Evolutionary conservation across 768 basidiomycete species (phyloP), one percentile per base, ranked within the genome.

Genomic region (Tylopilus sp.): DNA sequence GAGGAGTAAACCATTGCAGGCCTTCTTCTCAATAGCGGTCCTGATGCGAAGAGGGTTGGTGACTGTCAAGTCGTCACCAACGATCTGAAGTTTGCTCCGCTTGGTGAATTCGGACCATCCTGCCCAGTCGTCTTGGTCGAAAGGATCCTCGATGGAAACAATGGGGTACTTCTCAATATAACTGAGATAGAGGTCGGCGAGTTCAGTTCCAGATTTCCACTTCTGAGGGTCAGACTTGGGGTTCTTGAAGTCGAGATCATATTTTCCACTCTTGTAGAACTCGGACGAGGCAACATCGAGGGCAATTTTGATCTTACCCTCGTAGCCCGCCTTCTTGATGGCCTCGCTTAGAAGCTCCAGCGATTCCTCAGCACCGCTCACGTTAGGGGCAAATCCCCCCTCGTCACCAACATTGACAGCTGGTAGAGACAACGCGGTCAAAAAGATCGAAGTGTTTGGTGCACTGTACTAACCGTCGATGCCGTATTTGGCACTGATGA

Each of bases 251-350:
- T 98, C 94, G 57, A 98, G 76, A 69, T 98, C 96, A 74, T 99
- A 99, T 78, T 98, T 98, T 64, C 95, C 96, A 6, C 98, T 94
- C 85, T 97, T 98, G 87, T 92, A 99, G 82, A 99, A 99, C 74
- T 99, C 97, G 72, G 96, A 98, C 2, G 95, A 97, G 51, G 97
- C 97, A 60, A 97, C 95, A 66, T 97, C 96, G 60, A 99, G 90
- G 54, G 89, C 96, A 71, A 99, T 98, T 76, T 98, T 91, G 76
- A 99, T 87, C 79, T 97, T 97, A 69, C 93, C 97, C 71, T 96
- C 90, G 74, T 97, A 98, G 37, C 97, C 97, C 24, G 97, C 95
- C 78, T 93, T 91, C 74, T 90, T 87, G 80, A 99, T 98, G 64
- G 97, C 97, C 71, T 96, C 92, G 38, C 83, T 81, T 56, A 99